phyloP scores from a whole-genome alignment of 345 rosid genomes.

The Heritiera fomes region DNA sequence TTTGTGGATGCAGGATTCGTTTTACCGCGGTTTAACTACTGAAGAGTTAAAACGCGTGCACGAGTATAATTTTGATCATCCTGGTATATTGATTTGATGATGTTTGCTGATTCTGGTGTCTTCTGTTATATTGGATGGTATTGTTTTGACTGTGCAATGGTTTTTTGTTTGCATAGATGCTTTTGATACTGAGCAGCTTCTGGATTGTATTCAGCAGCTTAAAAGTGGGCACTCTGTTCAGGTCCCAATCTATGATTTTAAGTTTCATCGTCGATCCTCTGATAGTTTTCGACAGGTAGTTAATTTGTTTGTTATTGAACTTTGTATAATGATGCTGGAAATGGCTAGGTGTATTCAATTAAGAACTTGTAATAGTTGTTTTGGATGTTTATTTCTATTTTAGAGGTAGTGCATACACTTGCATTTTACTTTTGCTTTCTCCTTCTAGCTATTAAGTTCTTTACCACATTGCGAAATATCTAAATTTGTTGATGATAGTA shows the following conservation, averaged over 20 bases:
- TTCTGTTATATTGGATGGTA: neutral
- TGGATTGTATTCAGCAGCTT: conserved; percentile 74
- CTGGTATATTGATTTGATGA: conserved; percentile 49
- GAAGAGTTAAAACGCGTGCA: conserved; percentile 76
- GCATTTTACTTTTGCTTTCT: conserved; percentile 1
- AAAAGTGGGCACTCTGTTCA: conserved; percentile 78
- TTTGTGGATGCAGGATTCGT: conserved; percentile 66
- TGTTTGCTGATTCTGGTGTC: neutral
- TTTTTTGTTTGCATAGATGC: conserved; percentile 59
- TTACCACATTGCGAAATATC: neutral
- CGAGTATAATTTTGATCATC: conserved; percentile 99
- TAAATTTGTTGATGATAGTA: neutral
- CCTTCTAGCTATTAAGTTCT: neutral
- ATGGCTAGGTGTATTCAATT: neutral
- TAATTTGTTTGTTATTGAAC: neutral
- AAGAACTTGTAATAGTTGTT: conserved; percentile 8
- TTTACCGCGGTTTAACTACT: conserved; percentile 88
- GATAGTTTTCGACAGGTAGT: conserved; percentile 90
- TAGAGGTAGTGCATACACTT: neutral
- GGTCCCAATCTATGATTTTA: conserved; percentile 92
- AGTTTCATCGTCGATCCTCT: conserved; percentile 74
- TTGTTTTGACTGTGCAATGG: neutral
- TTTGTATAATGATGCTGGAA: neutral
- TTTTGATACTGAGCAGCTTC: conserved; percentile 95
- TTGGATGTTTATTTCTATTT: conserved; percentile 9